A percentile compares a stretch with the other conserved stretches of the same genome.
These are phyloP conservation scores for Ceratocystis papillata DNA, from an alignment of 2,329 filamentous ascomycete genomes.

Conservation along the genomic window DNA sequence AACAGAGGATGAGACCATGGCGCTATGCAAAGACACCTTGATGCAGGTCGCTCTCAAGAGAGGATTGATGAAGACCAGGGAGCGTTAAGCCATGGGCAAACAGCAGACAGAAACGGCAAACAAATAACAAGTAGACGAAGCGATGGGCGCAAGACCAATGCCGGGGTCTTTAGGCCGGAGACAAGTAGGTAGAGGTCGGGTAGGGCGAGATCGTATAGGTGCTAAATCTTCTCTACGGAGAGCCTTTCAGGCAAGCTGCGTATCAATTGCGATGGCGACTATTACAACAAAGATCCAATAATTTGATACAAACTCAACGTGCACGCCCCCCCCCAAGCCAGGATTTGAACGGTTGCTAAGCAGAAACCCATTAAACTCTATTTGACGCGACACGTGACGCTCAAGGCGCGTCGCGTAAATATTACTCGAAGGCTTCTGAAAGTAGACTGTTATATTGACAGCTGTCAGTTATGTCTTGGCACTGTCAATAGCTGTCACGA, in stretches of 20 bases:
- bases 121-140: background rate
- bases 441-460: background rate
- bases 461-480: background rate
- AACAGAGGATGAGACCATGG: slow-evolving; percentile 10
- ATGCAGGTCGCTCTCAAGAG: background rate
- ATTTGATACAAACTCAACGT: too few species aligned
- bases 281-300: too few species aligned
- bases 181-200: too few species aligned
- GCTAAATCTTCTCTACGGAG: too few species aligned
- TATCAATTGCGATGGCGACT: too few species aligned
- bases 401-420: background rate
- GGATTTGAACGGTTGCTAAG: background rate
- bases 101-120: background rate
- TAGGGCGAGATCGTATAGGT: too few species aligned
- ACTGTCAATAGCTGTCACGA: background rate
- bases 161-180: background rate
- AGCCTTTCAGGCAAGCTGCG: too few species aligned
- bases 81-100: slow-evolving; percentile 7
- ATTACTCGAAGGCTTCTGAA: background rate
- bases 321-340: background rate
- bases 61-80: background rate
- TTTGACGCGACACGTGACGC: background rate
- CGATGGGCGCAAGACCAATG: background rate
- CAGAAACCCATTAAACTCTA: slow-evolving; percentile 21
- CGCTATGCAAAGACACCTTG: background rate